Base-by-base conservation (phyloP, 441 rosid genomes). In the Erodium trifolium region DNA sequence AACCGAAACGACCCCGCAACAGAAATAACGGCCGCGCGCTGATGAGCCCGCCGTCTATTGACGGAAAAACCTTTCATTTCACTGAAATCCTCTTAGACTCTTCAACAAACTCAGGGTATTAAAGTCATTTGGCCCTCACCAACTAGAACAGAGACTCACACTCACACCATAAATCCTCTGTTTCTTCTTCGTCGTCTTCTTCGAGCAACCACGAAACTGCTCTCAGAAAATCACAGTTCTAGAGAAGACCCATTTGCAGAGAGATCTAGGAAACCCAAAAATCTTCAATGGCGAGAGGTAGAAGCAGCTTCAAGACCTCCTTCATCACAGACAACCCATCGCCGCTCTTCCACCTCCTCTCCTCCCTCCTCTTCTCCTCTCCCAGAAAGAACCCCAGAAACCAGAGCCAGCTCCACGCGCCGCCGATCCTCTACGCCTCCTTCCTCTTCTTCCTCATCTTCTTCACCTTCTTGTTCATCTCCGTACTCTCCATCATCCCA, bases 241-340 rank as follows among this genome's bases (percentile, higher is more conserved):
- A 66, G 67, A 51, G 68, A 34, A 63, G 17, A 31, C 27, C 23
- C 10, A 59, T 59, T 59, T 59, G 23, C 63, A 59, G 63, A 59
- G 29, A 59, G 6, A 47, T 13, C n/a, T n/a, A n/a, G n/a, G n/a
- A n/a, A n/a, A n/a, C n/a, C 12, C 11, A 34, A 5, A 19, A 27
- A 65, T 77, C 81, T 73, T 75, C 57, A 2, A 87, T 85, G 97
- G 88, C 85, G 73, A 91, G 84, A 84, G 80, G 83, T 45, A 82
- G 88, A 59, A 86, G 41, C 45, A 68, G 59, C 59, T 51, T 78
- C 68, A 84, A 79, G 77, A 84, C 83, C 70, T 83, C 85, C 0
- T 75, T 81, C 68, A n/a, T 76, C 65, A 68, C 82, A 1, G 18
- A 75, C 16, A 69, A 77, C 12, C 79, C 90, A 51, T 78, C 85